phyloP scores from a whole-genome alignment of 208 protist species.

The Trypanosoma platydactyli region DNA sequence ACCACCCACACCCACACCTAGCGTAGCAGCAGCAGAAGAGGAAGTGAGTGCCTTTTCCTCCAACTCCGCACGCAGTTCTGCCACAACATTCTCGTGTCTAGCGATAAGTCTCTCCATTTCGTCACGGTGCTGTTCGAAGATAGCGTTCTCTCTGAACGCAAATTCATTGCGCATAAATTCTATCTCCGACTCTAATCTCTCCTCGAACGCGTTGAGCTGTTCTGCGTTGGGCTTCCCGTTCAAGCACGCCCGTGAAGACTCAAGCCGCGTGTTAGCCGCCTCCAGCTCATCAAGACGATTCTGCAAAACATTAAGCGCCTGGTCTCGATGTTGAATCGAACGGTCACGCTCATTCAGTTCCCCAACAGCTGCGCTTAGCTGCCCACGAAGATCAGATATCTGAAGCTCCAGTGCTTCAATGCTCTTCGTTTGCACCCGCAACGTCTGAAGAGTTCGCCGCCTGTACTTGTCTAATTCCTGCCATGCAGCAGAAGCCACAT shows the following conservation, averaged over 20 bases:
- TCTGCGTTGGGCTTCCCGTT: constrained; percentile 54
- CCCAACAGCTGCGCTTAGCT: constrained; percentile 22
- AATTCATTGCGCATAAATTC: constrained; percentile 48
- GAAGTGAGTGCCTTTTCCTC: constrained; percentile 27
- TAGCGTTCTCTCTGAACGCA: constrained; percentile 38
- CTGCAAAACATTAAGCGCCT: constrained; percentile 39
- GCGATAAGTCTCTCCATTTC: constrained; percentile 60
- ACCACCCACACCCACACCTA: constrained; percentile 21
- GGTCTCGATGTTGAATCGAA: constrained; percentile 41
- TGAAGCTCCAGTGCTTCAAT: constrained; percentile 52
- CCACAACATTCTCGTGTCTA: constrained; percentile 51
- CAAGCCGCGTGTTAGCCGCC: constrained; percentile 28
- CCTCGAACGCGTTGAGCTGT: constrained; percentile 50
- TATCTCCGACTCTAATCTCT: constrained; percentile 49
- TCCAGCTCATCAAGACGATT: constrained; percentile 46
- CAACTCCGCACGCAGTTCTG: constrained; percentile 41
- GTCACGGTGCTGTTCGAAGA: constrained; percentile 63
- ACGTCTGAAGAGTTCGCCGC: constrained; percentile 34
- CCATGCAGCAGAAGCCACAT: constrained; percentile 3
- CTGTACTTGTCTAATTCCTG: constrained; percentile 42
- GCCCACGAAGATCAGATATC: constrained; percentile 39
- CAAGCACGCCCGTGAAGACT: constrained; percentile 21
- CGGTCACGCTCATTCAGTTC: constrained; percentile 43
- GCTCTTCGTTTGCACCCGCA: constrained; percentile 60
- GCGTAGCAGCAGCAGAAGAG: neutral